Evolutionary conservation across 129 eudicot species (phyloP).

Genomic region (Ambrosia artemisiifolia): DNA sequence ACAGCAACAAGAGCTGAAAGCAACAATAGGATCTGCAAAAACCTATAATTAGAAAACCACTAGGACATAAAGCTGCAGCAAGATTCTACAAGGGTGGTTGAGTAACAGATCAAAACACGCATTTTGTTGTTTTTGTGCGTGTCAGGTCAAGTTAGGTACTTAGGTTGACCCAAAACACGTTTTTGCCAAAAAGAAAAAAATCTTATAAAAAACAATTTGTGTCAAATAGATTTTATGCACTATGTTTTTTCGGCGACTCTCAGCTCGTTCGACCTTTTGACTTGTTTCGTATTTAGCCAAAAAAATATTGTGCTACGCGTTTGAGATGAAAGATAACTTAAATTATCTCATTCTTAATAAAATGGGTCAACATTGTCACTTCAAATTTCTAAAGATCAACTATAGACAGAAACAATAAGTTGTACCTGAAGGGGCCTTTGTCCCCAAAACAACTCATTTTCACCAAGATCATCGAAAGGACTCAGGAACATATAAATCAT

Average conservation of each 20-base stretch:
- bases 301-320: not conserved
- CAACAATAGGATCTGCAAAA: conserved; percentile 82
- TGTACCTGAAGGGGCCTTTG: conserved; percentile 87
- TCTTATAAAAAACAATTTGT: not conserved
- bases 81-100: not conserved
- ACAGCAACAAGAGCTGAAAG: conserved; percentile 88
- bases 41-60: conserved; percentile 12
- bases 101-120: not conserved
- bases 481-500: conserved; percentile 98
- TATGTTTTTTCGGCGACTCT: not conserved
- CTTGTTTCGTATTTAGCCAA: not conserved
- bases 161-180: not conserved
- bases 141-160: not conserved
- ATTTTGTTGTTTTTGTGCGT: not conserved
- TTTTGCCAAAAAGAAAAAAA: not conserved
- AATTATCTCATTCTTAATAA: not conserved
- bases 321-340: not conserved
- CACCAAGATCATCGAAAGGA: conserved; percentile 94
- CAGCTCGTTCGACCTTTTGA: not conserved
- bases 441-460: conserved; percentile 92
- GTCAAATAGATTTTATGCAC: not conserved
- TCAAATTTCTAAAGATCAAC: conserved; percentile 1
- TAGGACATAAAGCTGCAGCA: conserved; percentile 5
- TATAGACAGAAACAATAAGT: not conserved
- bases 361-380: not conserved